Percentiles rank a stretch among this genome's conserved stretches.
phyloP scores from a whole-genome alignment of 768 basidiomycete species.

The Boletus rufocinnamomeus region DNA sequence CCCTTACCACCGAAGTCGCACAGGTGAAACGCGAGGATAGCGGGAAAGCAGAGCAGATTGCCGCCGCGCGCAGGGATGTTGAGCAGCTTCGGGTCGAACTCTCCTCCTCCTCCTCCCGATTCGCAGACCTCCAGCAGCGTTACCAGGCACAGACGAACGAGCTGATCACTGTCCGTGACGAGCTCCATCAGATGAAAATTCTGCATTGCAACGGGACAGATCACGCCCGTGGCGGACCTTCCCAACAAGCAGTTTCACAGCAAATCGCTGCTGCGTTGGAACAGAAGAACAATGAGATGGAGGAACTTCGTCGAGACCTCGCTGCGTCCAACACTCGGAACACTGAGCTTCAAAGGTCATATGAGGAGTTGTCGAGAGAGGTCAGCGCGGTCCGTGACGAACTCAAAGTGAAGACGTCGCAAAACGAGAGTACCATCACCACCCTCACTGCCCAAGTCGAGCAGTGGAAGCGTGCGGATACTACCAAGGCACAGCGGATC shows the following conservation, averaged over 20 bases:
- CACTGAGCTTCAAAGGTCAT: conserved; percentile 1
- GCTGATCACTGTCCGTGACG: neutral
- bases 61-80: neutral
- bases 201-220: neutral
- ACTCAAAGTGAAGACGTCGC: conserved; percentile 1
- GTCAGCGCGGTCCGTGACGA: neutral
- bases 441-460: conserved; percentile 5
- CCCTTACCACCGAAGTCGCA: neutral
- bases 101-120: neutral
- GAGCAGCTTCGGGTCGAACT: conserved; percentile 6
- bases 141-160: neutral
- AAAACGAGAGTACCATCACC: neutral
- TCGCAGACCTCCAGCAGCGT: neutral
- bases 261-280: neutral
- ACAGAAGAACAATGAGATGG: conserved; percentile 1
- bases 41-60: neutral
- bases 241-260: neutral
- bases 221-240: no score
- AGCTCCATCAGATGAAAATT: neutral
- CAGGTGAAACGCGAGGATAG: neutral
- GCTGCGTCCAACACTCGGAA: neutral
- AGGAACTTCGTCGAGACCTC: conserved; percentile 3
- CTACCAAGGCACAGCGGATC: conserved; percentile 1
- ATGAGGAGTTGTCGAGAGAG: conserved; percentile 1
- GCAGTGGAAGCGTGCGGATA: neutral